Evolutionary conservation across 2,329 filamentous ascomycete species (phyloP).

Genomic region (Emmonsiellopsis sp.): DNA sequence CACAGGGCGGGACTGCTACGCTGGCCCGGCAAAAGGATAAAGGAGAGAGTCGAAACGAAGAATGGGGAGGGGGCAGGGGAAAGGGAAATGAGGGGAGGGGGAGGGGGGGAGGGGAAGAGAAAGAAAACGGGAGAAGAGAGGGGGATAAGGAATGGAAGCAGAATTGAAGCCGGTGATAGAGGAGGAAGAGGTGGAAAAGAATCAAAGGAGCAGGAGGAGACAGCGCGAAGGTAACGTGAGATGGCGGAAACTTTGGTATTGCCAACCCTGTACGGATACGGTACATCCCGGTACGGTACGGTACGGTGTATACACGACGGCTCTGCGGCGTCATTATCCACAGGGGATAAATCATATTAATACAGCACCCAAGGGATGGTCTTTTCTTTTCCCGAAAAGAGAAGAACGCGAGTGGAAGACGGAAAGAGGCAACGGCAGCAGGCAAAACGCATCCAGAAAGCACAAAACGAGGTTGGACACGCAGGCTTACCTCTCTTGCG

Average conservation of each 20-base stretch:
- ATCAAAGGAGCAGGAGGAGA: conserved; percentile 5
- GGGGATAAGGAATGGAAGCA: neutral
- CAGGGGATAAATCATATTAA: neutral
- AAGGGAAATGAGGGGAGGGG: conserved; percentile 6
- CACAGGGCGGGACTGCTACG: neutral
- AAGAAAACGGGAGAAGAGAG: neutral
- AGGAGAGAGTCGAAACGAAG: conserved; percentile 4
- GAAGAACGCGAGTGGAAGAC: neutral
- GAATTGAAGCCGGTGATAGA: neutral
- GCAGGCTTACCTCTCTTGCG: neutral
- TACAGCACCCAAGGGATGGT: neutral
- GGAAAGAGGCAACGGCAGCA: neutral
- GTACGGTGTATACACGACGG: neutral
- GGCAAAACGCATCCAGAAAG: neutral
- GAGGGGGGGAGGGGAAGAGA: conserved; percentile 2
- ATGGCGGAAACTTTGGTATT: neutral
- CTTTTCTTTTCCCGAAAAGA: neutral
- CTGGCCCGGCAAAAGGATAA: conserved; percentile 1
- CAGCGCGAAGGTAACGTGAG: conserved; percentile 2
- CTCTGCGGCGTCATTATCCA: neutral
- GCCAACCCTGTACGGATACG: neutral
- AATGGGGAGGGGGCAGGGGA: conserved; percentile 1
- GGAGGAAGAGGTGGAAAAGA: conserved; percentile 2
- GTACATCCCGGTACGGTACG: conserved; percentile 1
- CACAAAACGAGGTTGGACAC: neutral